These are phyloP conservation scores for Lagerstroemia speciosa DNA, from an alignment of 345 rosid species.

Conservation along the genomic window DNA sequence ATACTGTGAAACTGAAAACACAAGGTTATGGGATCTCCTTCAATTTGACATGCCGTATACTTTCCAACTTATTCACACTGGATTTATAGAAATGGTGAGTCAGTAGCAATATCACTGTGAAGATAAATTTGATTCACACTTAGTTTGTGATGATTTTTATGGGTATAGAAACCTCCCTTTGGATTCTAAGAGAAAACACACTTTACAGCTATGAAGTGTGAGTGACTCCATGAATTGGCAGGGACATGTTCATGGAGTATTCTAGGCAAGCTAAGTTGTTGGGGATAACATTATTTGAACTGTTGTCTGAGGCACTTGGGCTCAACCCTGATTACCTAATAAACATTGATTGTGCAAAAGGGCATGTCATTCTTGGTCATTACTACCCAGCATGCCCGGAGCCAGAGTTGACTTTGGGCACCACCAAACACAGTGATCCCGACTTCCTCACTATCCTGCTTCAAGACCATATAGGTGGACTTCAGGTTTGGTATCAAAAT, in stretches of 20 bases:
- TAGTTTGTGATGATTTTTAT: neutral
- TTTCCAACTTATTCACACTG: no score
- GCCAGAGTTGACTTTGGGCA: slow-evolving; percentile 50
- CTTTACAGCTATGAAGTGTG: neutral
- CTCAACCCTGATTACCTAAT: slow-evolving; percentile 30
- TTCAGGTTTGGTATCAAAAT: slow-evolving; percentile 34
- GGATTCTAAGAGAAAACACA: neutral
- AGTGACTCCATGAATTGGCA: slow-evolving; percentile 9
- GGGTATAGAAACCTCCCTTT: neutral
- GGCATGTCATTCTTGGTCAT: slow-evolving; percentile 33
- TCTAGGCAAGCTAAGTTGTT: slow-evolving; percentile 21
- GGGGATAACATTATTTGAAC: slow-evolving; percentile 32
- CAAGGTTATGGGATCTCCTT: no score
- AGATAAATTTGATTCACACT: no score
- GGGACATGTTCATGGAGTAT: slow-evolving; percentile 38
- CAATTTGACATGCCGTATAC: no score
- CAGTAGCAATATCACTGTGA: no score
- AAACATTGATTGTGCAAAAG: slow-evolving; percentile 33
- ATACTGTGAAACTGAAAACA: no score
- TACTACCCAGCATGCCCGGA: slow-evolving; percentile 59
- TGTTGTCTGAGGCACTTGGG: slow-evolving; percentile 55
- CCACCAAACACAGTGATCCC: slow-evolving; percentile 34
- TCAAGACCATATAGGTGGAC: slow-evolving; percentile 55
- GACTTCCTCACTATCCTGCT: slow-evolving; percentile 49
- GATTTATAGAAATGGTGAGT: no score